A percentile compares a stretch with the other conserved stretches of the same genome.
Evolutionary conservation across 371 early-diverging fungal genomes (phyloP).

Genomic region (Rhizopus stolonifer): DNA sequence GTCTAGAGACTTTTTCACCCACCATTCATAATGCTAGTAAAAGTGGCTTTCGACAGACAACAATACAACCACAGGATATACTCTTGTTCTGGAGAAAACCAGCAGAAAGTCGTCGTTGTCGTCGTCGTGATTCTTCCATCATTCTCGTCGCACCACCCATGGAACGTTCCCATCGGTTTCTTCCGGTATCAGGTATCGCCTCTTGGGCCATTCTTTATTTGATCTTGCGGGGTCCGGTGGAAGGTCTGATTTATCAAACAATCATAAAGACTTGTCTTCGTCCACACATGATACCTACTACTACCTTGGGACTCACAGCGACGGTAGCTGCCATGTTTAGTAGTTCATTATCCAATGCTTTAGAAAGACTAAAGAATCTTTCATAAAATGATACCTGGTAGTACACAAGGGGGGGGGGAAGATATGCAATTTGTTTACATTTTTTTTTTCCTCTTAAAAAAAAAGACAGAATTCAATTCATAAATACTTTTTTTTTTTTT

Average conservation of each 20-base stretch:
- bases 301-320: slow-evolving; percentile 20
- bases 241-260: background rate
- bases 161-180: background rate
- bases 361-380: too few relatives aligned
- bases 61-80: background rate
- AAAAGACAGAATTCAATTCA: too few relatives aligned
- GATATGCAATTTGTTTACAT: too few relatives aligned
- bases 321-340: slow-evolving; percentile 9
- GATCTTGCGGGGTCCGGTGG: slow-evolving; percentile 20
- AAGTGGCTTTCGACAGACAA: background rate
- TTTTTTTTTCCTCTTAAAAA: too few relatives aligned
- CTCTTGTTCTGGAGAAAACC: background rate
- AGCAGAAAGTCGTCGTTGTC: too few relatives aligned
- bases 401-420: too few relatives aligned
- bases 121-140: background rate
- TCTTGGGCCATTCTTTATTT: slow-evolving; percentile 20
- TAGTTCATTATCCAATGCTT: slow-evolving; percentile 5
- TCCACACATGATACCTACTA: background rate
- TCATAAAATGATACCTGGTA: too few relatives aligned
- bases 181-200: slow-evolving; percentile 7
- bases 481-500: too few relatives aligned
- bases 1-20: slow-evolving; percentile 13
- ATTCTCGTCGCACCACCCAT: background rate
- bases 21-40: background rate
- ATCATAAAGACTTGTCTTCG: background rate